Percentiles rank a stretch among this genome's conserved stretches.
Evolutionary conservation across 305 asterid genomes (phyloP).

Genomic region (Rubia peregrina): DNA sequence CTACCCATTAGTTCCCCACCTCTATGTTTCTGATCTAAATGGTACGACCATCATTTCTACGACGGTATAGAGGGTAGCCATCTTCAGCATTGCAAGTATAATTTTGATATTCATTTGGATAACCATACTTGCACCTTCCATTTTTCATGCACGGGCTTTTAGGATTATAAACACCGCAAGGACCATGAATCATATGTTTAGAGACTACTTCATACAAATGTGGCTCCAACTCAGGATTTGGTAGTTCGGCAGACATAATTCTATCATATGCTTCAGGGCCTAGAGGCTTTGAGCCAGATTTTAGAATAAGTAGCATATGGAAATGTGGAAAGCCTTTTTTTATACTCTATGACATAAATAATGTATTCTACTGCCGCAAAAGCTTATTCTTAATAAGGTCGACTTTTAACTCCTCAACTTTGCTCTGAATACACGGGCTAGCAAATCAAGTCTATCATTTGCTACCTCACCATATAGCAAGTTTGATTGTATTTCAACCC

Average conservation of each 20-base stretch:
- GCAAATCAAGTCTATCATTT: not conserved
- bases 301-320: not conserved
- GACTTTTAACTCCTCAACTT: not conserved
- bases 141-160: not conserved
- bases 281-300: not conserved
- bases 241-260: not conserved
- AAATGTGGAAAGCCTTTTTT: constrained; percentile 4
- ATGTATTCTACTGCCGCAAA: not conserved
- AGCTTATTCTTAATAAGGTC: not conserved
- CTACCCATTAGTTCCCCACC: not conserved
- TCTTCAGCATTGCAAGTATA: not conserved
- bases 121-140: not conserved
- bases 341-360: not conserved
- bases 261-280: not conserved
- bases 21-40: not conserved
- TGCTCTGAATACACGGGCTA: not conserved
- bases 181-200: not conserved
- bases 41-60: not conserved
- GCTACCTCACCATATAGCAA: not conserved
- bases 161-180: not conserved
- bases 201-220: not conserved
- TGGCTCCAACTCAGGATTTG: not conserved
- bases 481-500: not conserved
- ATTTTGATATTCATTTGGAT: not conserved
- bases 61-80: not conserved